Percentiles rank a stretch among this genome's conserved stretches.
phyloP scores from a whole-genome alignment of 73 alveolate species.

The Paramecium bursaria region DNA sequence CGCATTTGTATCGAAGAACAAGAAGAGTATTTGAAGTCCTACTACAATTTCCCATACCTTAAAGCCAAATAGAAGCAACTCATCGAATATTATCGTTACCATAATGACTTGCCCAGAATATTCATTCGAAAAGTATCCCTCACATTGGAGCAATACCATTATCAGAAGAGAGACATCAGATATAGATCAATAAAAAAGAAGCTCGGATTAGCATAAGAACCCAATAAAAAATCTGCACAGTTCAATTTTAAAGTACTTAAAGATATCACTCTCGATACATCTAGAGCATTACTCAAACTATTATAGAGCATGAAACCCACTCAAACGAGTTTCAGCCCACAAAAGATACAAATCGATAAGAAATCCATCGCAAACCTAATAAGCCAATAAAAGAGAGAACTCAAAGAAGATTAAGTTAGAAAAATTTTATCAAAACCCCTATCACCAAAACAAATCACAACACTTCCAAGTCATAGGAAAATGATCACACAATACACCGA shows the following conservation, averaged over 20 bases:
- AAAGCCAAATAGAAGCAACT: conserved; percentile 15
- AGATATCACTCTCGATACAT: conserved; percentile 7
- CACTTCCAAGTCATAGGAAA: background rate
- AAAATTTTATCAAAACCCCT: background rate
- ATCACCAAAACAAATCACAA: background rate
- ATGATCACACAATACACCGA: background rate
- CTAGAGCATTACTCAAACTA: background rate
- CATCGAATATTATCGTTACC: conserved; percentile 42
- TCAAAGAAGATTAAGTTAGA: background rate
- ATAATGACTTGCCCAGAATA: conserved; percentile 35
- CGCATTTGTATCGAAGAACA: too few relatives aligned
- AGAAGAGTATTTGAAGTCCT: too few relatives aligned
- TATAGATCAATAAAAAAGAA: conserved; percentile 15
- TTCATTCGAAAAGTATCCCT: conserved; percentile 7
- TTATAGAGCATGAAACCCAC: too few relatives aligned
- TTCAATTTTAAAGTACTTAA: conserved; percentile 32
- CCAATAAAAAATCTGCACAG: background rate
- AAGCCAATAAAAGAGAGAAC: background rate
- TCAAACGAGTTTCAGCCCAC: background rate
- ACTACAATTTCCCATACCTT: conserved; percentile 22
- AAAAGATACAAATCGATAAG: background rate
- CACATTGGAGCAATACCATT: conserved; percentile 24
- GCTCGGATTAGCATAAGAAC: conserved; percentile 18
- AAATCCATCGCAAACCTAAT: background rate
- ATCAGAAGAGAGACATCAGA: conserved; percentile 25